Base-by-base conservation (phyloP, 176 grass and related monocot genomes). In the Secale cereale region DNA sequence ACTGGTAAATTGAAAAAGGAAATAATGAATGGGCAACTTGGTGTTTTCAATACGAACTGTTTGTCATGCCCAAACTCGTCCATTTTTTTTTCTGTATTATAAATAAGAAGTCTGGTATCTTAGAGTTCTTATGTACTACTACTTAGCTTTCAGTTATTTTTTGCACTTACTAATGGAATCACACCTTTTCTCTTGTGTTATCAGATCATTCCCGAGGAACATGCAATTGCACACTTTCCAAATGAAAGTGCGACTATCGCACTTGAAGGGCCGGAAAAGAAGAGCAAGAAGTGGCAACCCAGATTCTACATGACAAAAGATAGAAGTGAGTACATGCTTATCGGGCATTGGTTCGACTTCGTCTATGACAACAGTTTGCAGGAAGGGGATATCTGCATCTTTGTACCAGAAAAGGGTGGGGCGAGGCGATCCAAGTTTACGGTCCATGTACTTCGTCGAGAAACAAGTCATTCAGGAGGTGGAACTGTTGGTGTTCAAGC, bases 331-430 rank as follows among this genome's bases (percentile, higher is more conserved):
- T 40, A 32, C 16, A 57, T 87, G 36, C 76, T 88, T 74, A 74
- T 3, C 3, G 85, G 89, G 26, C 67, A 80, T 4, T 94, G 92
- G 92, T 15, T 72, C 29, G 28, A 67, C 36, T 94, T 91, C 33
- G 77, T 89, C 54, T 17, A 1, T 16, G 89, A 91, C 23, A 91
- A 94, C 33, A 86, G 41, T 59, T 33, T 94, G 52, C 82, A 59
- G n/a, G 84, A 76, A 15, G 92, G 78, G 22, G 86, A 94, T 27
- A 76, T 85, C 23, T 91, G 92, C 74, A 14, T 82, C 15, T 76
- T 92, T 76, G 59, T 48, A 64, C 81, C 80, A 0, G 22, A 16
- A 62, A 92, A 65, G 50, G 73, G 16, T 45, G 37, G 25, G 41
- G 57, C 30, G 23, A 85, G 14, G 23, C 78, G 14, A 50, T 46